Evolutionary conservation across 805 yeast species (phyloP).

Genomic region (Candida orba): DNA sequence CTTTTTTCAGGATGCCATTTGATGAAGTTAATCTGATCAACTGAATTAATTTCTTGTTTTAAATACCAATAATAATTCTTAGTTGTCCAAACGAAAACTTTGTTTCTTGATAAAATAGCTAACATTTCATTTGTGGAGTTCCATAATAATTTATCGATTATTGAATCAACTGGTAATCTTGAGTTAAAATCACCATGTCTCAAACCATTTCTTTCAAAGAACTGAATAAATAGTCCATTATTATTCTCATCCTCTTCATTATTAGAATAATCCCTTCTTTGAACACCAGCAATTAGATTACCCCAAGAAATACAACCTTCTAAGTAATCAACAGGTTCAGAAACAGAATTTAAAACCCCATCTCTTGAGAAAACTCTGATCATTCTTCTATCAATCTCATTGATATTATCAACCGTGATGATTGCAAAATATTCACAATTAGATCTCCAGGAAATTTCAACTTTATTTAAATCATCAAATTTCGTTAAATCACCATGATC

Average conservation of each 20-base stretch:
- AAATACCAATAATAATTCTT: constrained; percentile 95
- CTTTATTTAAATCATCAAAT: constrained; percentile 39
- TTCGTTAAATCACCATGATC: constrained; percentile 60
- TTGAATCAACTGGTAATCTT: constrained; percentile 46
- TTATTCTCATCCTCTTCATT: constrained; percentile 33
- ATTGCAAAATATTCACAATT: constrained; percentile 82
- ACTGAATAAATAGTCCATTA: constrained; percentile 47
- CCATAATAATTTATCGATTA: constrained; percentile 60
- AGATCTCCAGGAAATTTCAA: constrained; percentile 84
- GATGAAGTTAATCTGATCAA: constrained; percentile 31
- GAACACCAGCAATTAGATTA: constrained; percentile 74
- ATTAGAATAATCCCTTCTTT: constrained; percentile 36
- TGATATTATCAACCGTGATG: constrained; percentile 43
- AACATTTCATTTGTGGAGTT: constrained; percentile 72
- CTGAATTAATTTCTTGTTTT: constrained; percentile 60
- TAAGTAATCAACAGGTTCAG: constrained; percentile 83
- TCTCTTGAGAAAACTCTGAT: constrained; percentile 77
- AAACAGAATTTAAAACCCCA: constrained; percentile 71
- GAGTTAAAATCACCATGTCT: constrained; percentile 81
- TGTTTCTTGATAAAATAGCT: constrained; percentile 54
- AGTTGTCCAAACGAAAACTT: constrained; percentile 83
- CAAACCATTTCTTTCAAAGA: constrained; percentile 90
- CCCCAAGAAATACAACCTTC: constrained; percentile 84
- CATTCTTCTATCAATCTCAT: constrained; percentile 52
- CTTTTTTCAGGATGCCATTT: constrained; percentile 92